Evolutionary conservation across 768 basidiomycete species (phyloP), one percentile per base, ranked within the genome.

Genomic region (Lactarius psammicola): DNA sequence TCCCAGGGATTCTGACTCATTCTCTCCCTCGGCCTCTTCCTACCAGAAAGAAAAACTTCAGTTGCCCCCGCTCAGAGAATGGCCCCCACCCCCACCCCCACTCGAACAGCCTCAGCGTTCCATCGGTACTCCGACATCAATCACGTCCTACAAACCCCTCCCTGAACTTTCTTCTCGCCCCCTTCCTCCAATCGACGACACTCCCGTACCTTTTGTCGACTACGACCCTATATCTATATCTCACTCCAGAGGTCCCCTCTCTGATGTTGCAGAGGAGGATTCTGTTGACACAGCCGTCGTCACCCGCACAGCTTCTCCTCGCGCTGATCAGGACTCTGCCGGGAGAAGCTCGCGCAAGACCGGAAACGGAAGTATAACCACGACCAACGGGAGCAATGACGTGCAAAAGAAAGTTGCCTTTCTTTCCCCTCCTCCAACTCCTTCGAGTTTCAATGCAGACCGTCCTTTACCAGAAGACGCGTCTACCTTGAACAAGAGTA

Each of bases 341-440:
- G 75, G 72, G 33, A 75, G 74, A 34, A 74, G 73, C 70, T 77
- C 78, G 20, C 79, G 80, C 69, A 81, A 77, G 72, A 75, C 75
- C 33, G 74, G 75, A 63, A 80, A 79, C 64, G 74, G 75, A 53
- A 76, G 75, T 65, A 72, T 72, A 66, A 71, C 55, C 59, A 71
- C 73, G 30, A 64, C 71, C 28, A 70, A 71, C 59, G 71, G 72
- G 44, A 66, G 40, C 56, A 75, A 75, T 67, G 88, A 89, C 69
- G 79, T 84, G 36, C 85, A 84, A 72, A 94, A 94, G 81, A 92
- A 92, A 78, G 92, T 94, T 54, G 92, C 91, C 31, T 94, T 94
- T 77, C 82, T 90, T 71, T 91, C 90, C 33, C 90, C 91, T 57
- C 85, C 89, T 17, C 89, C 88, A 33, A 89, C 90, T 0, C 86